Evolutionary conservation across 768 basidiomycete species (phyloP), one percentile per base, ranked within the genome.

Genomic region (Erythrobasidium yunnanense): DNA sequence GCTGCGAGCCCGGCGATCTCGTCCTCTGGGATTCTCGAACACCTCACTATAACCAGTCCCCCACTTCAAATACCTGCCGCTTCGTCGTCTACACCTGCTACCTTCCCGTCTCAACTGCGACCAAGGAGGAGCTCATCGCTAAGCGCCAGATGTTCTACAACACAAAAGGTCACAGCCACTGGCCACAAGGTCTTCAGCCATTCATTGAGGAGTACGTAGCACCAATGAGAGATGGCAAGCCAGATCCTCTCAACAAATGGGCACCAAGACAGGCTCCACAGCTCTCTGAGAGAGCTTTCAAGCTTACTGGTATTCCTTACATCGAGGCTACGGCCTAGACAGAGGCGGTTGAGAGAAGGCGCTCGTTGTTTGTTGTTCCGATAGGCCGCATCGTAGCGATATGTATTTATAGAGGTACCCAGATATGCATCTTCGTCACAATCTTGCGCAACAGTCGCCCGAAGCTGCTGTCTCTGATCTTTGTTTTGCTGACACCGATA

Each of bases 41-140:
- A 20, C 66, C 66, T 13, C 66, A 66, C 66, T 66, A 66, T 55
- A 66, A 66, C 55, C 29, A 11, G 6, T n/a, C 66, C 2, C 66
- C 66, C 8, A 57, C 7, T 29, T 53, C 54, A n/a, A 25, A 57
- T 13, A 17, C 25, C 1, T 23, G 18, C n/a, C 55, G 66, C 15
- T 57, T 66, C 46, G 66, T 46, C 55, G 42, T 52, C 49, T 66
- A 66, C 50, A 38, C 33, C 33, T 57, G 18, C 17, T 25, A n/a
- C 17, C 33, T 23, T 25, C 66, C 66, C 4, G 66, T 51, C 7
- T 27, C 22, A 5, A 35, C 30, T 2, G 50, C 56, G 13, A 66
- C 66, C 0, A 7, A 34, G 27, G 66, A 66, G 25, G 66, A 66
- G 20, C 33, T 66, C 1, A 1, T 25, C 5, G 23, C 23, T 20